Percentiles rank a stretch among this genome's conserved stretches.
Conservation (phyloP, 2,329 filamentous ascomycete species). For the Niveomyces coronatus region DNA sequence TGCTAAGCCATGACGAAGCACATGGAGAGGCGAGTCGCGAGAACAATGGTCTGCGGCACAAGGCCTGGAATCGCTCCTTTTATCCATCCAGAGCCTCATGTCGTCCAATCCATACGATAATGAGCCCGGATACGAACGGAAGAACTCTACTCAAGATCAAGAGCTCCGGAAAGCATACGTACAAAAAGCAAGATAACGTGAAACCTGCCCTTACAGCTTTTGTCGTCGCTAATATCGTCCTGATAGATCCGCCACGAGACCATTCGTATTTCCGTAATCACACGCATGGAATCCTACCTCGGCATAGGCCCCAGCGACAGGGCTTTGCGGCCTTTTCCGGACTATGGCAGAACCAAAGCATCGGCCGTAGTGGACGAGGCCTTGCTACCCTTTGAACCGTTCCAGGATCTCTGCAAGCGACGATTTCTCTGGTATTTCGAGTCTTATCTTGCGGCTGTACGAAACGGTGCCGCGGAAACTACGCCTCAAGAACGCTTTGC, state of each 20-base stretch:
- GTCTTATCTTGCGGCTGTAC: slow-evolving; percentile 65
- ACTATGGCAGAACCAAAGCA: slow-evolving; percentile 32
- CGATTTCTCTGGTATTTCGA: slow-evolving; percentile 96
- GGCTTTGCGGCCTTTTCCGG: slow-evolving; percentile 15
- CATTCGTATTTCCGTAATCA: slow-evolving; percentile 74
- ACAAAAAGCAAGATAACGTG: slow-evolving; percentile 53
- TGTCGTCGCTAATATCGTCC: slow-evolving; percentile 11
- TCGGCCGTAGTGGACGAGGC: slow-evolving; percentile 36
- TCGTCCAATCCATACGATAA: slow-evolving; percentile 91
- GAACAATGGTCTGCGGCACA: slow-evolving; percentile 97
- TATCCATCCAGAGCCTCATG: slow-evolving; percentile 96
- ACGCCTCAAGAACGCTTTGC: slow-evolving; percentile 55
- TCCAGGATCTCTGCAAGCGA: slow-evolving; percentile 81
- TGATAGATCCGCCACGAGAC: slow-evolving; percentile 80
- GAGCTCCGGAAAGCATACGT: slow-evolving; percentile 65
- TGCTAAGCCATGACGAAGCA: slow-evolving; percentile 43
- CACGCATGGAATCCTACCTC: slow-evolving; percentile 72
- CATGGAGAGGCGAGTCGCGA: slow-evolving; percentile 81
- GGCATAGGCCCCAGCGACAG: slow-evolving; percentile 47
- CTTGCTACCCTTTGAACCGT: slow-evolving; percentile 63
- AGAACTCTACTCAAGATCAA: slow-evolving; percentile 57
- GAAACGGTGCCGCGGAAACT: slow-evolving; percentile 52
- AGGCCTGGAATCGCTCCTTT: slow-evolving; percentile 83
- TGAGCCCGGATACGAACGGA: slow-evolving; percentile 83
- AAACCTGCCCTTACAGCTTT: not conserved